Evolutionary conservation across 2,329 filamentous ascomycete species (phyloP), one percentile per base, ranked within the genome.

Genomic region (Sporothrix inflata): DNA sequence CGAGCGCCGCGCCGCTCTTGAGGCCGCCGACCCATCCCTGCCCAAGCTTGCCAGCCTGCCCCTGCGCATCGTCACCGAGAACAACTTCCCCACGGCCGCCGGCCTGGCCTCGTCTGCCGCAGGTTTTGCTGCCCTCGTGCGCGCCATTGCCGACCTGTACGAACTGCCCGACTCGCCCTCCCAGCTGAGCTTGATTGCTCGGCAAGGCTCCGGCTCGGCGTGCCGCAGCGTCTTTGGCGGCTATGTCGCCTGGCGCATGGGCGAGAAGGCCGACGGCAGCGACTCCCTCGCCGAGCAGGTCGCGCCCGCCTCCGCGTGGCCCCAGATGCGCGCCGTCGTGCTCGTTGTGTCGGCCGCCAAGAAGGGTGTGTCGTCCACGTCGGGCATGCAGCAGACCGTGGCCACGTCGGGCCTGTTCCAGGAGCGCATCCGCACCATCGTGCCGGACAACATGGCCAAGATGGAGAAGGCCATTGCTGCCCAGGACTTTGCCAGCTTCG

Each of bases 61-160:
- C 45, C 89, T 99, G 74, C 92, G 91, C 77, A 91, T 99, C 76
- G 94, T 98, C 72, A 96, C 93, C 72, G 92, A 96, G 85, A 99
- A 99, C 88, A 99, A 99, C 87, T 99, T 99, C 87, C 96, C 96
- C 75, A 99, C 96, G 2, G 96, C 96, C 34, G 96, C 96, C 4
- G 96, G 96, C 7, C 90, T 99, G 19, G 90, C 91, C 4, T 91
- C 88, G 21, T 92, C 90, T 0, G 90, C 90, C 0, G 90, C 90
- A 1, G 90, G 90, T 5, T 91, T 92, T 75, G 90, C 90, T 2
- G 90, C 90, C 24, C 83, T 92, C 6, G 90, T 98, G 24, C 89
- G 94, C 73, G 94, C 93, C 75, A 93, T 99, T 77, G 96, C 96
- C 47, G 89, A 98, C 81, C 88, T 99, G 53, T 99, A 98, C 84